Conservation (phyloP, 495 filamentous ascomycete species). For the Xylaria cubensis region DNA sequence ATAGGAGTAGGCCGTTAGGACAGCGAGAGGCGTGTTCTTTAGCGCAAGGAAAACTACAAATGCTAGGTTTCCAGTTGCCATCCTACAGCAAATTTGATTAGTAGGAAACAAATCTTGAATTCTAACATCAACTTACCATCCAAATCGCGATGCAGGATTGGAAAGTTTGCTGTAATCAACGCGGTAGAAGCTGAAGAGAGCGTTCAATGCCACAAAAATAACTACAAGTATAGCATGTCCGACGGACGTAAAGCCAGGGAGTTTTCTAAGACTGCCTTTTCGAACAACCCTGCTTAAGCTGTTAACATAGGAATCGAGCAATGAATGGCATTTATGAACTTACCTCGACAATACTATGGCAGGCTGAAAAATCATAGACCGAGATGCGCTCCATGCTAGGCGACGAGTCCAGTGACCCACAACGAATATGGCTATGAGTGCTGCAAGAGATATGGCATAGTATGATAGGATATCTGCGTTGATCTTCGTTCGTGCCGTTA, state of each 20-base stretch:
- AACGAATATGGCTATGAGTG: slow-evolving; percentile 58
- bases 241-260: slow-evolving; percentile 58
- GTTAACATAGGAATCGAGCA: slow-evolving; percentile 32
- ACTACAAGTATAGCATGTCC: slow-evolving; percentile 57
- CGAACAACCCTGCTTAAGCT: neutral
- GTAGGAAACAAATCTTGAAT: neutral
- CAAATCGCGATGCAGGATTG: slow-evolving; percentile 50
- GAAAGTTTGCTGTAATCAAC: slow-evolving; percentile 43
- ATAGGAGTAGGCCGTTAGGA: slow-evolving; percentile 64
- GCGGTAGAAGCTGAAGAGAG: slow-evolving; percentile 55
- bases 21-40: slow-evolving; percentile 65
- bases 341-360: slow-evolving; percentile 32
- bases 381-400: slow-evolving; percentile 31
- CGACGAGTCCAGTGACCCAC: slow-evolving; percentile 54
- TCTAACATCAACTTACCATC: slow-evolving; percentile 53
- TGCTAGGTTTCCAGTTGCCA: slow-evolving; percentile 59
- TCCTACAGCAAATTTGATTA: slow-evolving; percentile 46
- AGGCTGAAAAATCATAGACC: slow-evolving; percentile 30
- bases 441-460: slow-evolving; percentile 53
- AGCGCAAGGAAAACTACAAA: slow-evolving; percentile 65
- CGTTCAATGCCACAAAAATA: slow-evolving; percentile 59
- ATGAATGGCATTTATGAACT: slow-evolving; percentile 28
- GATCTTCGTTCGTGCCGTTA: slow-evolving; percentile 38
- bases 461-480: slow-evolving; percentile 46
- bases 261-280: slow-evolving; percentile 53